These are phyloP conservation scores for Achlya hypogyna DNA, from an alignment of 352 stramenopile species.

Conservation along the genomic window DNA sequence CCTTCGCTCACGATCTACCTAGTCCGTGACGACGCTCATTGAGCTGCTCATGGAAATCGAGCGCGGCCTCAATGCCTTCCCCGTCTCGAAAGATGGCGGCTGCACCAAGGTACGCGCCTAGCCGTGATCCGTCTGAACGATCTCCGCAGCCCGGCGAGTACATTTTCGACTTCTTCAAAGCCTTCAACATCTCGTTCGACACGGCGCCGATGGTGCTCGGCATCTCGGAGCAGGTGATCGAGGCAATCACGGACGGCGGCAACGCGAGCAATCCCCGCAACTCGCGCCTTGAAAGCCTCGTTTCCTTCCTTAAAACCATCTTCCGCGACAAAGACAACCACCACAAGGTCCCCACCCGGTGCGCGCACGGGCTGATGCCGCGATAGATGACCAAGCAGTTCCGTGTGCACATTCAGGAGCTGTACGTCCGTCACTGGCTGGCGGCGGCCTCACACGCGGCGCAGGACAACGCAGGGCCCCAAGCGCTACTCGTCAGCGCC, in stretches of 20 bases:
- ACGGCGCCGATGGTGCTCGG: constrained; percentile 76
- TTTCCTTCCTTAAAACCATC: constrained; percentile 81
- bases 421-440: not conserved
- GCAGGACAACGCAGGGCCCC: not conserved
- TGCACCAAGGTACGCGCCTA: constrained; percentile 62
- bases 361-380: not conserved
- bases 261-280: constrained; percentile 25
- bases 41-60: constrained; percentile 79
- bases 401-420: constrained; percentile 84
- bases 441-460: not conserved
- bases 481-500: not conserved
- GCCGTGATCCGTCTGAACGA: not conserved
- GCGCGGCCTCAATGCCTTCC: constrained; percentile 69
- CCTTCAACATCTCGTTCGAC: constrained; percentile 86
- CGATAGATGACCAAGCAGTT: constrained; percentile 63
- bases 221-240: constrained; percentile 86
- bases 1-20: not conserved
- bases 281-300: constrained; percentile 70
- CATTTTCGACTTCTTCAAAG: constrained; percentile 88
- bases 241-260: constrained; percentile 53
- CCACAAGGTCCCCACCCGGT: constrained; percentile 28
- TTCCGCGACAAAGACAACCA: constrained; percentile 79
- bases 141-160: constrained; percentile 55
- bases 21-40: constrained; percentile 75
- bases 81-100: constrained; percentile 52